Base-by-base conservation (phyloP, 2,329 filamentous ascomycete genomes). In the Pezicula radicicola region DNA sequence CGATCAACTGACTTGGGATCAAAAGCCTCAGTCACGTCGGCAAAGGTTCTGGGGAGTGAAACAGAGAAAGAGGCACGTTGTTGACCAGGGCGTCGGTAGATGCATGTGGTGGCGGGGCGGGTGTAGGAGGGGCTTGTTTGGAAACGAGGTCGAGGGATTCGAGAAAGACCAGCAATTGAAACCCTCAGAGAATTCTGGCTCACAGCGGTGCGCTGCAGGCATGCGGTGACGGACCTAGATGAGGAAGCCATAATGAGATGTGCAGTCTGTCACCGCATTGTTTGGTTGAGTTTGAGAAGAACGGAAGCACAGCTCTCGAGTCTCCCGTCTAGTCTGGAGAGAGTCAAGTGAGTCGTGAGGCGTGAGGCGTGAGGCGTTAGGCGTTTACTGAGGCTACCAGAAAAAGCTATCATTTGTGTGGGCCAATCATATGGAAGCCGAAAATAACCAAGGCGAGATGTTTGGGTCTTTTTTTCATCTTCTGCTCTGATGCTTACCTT, bases 1-100 rank as follows among this genome's bases (percentile, higher is more conserved):
- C 94, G 87, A 59, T 97, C 93, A 52, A 92, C 77, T 50, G 70
- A 72, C 21, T 74, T 71, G 8, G 86, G 86, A 66, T 91, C 85
- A 61, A 90, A 89, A 51, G 74, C 65, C 35, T 83, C 81, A 51
- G 82, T 75, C 25, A 69, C 66, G 52, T 75, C 72, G 48, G 73
- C 72, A 51, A 75, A 66, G 48, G 64, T 64, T 41, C 69, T 68
- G 46, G 63, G 65, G 39, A 68, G 51, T 45, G 73, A 72, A 41
- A 70, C 67, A 27, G 76, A 78, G 60, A 80, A 76, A 12, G 8
- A 30, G 1, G 68, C 57, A 49, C 74, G 70, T 55, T 63, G 55
- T 40, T 61, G 66, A 54, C 52, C 59, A 61, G 64, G 51, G 18
- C 42, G 50, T 50, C 43, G 27, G 37, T 47, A 46, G 30, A 57